phyloP scores from a whole-genome alignment of 495 filamentous ascomycete species.

The Trichodelitschia bisporula region DNA sequence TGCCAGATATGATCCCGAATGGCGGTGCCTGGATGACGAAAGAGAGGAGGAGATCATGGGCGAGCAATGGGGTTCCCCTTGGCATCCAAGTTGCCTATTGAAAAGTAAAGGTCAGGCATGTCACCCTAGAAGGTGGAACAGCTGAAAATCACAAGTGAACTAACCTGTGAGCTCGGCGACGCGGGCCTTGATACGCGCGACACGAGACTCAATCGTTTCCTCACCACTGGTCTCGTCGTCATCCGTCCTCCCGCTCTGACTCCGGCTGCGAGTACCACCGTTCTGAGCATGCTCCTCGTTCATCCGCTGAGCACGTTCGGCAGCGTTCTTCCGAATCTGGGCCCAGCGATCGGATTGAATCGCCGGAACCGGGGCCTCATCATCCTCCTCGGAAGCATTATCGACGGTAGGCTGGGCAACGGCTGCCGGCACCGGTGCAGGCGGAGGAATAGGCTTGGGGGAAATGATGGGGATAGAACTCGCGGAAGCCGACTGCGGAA shows the following conservation, averaged over 20 bases:
- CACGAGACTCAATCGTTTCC: conserved; percentile 91
- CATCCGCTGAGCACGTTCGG: conserved; percentile 37
- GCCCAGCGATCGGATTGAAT: conserved; percentile 33
- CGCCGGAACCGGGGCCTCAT: conserved; percentile 7
- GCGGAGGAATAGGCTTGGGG: background rate
- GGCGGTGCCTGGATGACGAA: no score
- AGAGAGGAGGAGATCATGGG: no score
- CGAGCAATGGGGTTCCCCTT: no score
- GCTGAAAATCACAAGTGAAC: no score
- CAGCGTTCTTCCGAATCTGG: conserved; percentile 83
- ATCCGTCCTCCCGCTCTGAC: conserved; percentile 31
- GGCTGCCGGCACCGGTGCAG: no score
- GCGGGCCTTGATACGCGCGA: conserved; percentile 90
- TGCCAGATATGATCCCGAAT: no score
- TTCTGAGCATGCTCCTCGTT: conserved; percentile 39
- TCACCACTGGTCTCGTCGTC: conserved; percentile 82
- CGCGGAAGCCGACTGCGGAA: background rate
- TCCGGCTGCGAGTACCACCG: conserved; percentile 23
- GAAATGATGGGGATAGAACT: background rate
- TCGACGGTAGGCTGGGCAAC: background rate
- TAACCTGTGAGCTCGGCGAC: conserved; percentile 83
- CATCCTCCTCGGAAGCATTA: conserved; percentile 6
- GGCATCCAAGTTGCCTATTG: no score
- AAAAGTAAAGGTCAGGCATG: no score
- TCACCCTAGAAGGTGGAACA: no score